Conservation (phyloP, 169 alveolate genomes). For the Nephromyces sp. region DNA sequence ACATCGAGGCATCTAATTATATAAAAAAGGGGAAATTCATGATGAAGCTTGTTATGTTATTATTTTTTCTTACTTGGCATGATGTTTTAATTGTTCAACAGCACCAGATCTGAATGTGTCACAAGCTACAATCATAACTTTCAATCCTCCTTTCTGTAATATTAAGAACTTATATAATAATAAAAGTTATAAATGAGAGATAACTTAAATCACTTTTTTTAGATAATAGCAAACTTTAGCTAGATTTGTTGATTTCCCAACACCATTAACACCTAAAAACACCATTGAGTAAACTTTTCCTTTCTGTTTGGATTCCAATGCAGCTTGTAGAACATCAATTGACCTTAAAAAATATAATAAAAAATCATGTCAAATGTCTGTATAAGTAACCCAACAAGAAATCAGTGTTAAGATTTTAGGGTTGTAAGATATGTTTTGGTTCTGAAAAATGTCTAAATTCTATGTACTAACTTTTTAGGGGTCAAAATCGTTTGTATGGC, state of each 20-base stretch:
- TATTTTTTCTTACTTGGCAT: conserved; percentile 54
- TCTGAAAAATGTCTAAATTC: neutral
- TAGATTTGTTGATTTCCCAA: conserved; percentile 97
- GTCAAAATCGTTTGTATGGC: conserved; percentile 38
- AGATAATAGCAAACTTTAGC: conserved; percentile 94
- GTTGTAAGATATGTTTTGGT: neutral
- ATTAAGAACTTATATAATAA: too few relatives aligned
- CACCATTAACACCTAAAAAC: conserved; percentile 96
- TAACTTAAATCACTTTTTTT: conserved; percentile 41
- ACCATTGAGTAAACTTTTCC: conserved; percentile 40
- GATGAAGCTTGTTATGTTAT: neutral
- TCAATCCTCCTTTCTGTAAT: conserved; percentile 72
- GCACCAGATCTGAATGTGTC: conserved; percentile 99
- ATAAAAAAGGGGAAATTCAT: neutral
- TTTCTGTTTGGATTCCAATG: conserved; percentile 25
- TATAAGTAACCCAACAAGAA: neutral
- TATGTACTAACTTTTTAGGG: conserved; percentile 39
- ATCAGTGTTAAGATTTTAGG: neutral
- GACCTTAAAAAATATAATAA: conserved; percentile 3
- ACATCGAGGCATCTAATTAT: conserved; percentile 72
- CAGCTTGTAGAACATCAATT: conserved; percentile 33
- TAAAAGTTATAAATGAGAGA: too few relatives aligned
- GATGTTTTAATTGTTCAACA: conserved; percentile 95
- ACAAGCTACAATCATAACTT: conserved; percentile 94
- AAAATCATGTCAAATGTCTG: neutral